Conservation (phyloP, 2,329 filamentous ascomycete species). For the Botrytis hyacinthi region DNA sequence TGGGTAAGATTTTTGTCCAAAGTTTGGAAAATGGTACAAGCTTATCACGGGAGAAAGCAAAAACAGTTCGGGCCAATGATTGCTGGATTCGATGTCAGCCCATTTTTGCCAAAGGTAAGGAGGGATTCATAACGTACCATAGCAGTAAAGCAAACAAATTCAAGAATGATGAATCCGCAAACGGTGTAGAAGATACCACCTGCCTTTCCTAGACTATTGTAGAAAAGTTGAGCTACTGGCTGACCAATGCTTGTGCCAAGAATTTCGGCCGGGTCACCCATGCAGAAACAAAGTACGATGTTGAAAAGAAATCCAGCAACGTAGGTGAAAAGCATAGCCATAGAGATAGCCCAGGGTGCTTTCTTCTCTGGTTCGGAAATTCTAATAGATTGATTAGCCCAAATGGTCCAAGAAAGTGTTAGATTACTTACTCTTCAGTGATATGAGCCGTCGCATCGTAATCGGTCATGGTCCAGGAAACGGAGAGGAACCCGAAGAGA, state of each 20-base stretch:
- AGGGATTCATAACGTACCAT: constrained; percentile 42
- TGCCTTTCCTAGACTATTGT: constrained; percentile 53
- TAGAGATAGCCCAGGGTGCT: constrained; percentile 55
- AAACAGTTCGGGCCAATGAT: constrained; percentile 50
- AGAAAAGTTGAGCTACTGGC: constrained; percentile 57
- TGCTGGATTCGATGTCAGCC: constrained; percentile 34
- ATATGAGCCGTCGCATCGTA: constrained; percentile 50
- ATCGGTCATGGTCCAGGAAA: constrained; percentile 60
- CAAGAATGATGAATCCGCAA: constrained; percentile 56
- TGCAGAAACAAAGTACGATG: constrained; percentile 57
- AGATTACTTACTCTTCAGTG: constrained; percentile 46
- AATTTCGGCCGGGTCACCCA: constrained; percentile 43
- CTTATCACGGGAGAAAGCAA: constrained; percentile 60
- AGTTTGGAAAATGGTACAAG: constrained; percentile 54
- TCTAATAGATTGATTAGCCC: constrained; percentile 24
- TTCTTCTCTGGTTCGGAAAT: constrained; percentile 50
- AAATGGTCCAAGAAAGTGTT: constrained; percentile 9
- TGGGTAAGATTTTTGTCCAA: constrained; percentile 52
- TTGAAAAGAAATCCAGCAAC: constrained; percentile 56
- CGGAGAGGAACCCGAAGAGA: constrained; percentile 59
- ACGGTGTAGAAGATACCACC: constrained; percentile 51
- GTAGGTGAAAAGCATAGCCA: constrained; percentile 56
- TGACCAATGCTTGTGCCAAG: constrained; percentile 49
- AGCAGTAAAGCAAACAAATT: constrained; percentile 58
- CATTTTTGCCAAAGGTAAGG: constrained; percentile 44